Conservation (phyloP, 176 grass and related monocot species). For the Zoysia pacifica region DNA sequence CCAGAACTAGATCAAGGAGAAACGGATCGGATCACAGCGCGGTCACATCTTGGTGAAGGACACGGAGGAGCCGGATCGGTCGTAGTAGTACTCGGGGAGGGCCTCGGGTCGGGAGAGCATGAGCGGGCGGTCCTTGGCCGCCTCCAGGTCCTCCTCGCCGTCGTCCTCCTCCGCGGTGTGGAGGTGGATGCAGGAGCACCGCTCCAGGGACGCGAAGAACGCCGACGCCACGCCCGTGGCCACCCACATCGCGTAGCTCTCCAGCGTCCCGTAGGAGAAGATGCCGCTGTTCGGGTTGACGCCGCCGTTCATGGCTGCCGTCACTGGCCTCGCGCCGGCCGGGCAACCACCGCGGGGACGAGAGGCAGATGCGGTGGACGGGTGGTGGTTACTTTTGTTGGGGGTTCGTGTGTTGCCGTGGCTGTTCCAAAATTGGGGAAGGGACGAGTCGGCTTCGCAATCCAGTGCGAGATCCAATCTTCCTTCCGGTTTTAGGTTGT, state of each 20-base stretch:
- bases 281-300: slow-evolving; percentile 28
- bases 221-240: slow-evolving; percentile 60
- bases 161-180: slow-evolving; percentile 73
- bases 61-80: slow-evolving; percentile 36
- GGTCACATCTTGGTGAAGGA: slow-evolving; percentile 60
- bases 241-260: slow-evolving; percentile 61
- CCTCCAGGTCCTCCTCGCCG: slow-evolving; percentile 61
- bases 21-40: background rate
- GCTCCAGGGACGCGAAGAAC: slow-evolving; percentile 80
- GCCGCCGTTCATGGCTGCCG: slow-evolving; percentile 40
- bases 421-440: slow-evolving; percentile 13
- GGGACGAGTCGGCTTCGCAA: too few species aligned
- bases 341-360: background rate
- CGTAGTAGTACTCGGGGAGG: slow-evolving; percentile 51
- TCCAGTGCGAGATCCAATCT: too few species aligned
- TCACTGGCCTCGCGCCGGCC: background rate
- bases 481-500: too few species aligned
- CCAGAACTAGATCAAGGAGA: slow-evolving; percentile 6
- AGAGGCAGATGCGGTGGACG: background rate
- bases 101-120: slow-evolving; percentile 60
- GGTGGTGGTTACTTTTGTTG: slow-evolving; percentile 6
- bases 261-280: slow-evolving; percentile 46
- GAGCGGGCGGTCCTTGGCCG: slow-evolving; percentile 69
- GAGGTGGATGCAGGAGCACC: slow-evolving; percentile 84
- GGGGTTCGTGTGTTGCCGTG: background rate